A percentile compares a stretch with the other conserved stretches of the same genome.
phyloP scores from a whole-genome alignment of 495 filamentous ascomycete species.

The Aspergillus heteromorphus region DNA sequence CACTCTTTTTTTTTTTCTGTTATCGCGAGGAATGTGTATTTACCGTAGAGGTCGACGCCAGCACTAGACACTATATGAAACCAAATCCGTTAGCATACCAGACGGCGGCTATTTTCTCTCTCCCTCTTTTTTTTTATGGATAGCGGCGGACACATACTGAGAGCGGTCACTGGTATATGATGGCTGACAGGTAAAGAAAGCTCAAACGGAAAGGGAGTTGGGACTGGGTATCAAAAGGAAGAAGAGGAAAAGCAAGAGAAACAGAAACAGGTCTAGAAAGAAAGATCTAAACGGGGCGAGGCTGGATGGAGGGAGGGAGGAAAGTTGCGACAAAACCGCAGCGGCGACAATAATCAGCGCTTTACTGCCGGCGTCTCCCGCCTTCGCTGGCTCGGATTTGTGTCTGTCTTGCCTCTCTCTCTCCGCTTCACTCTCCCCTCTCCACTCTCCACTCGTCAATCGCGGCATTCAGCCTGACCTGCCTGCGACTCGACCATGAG shows the following conservation, averaged over 20 bases:
- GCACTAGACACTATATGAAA: constrained; percentile 29
- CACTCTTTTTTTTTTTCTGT: background rate
- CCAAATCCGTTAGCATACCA: background rate
- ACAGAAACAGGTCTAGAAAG: background rate
- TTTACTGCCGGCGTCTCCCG: no score
- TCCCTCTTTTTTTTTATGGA: background rate
- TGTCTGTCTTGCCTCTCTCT: background rate
- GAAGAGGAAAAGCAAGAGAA: background rate
- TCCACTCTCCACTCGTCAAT: background rate
- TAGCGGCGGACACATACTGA: background rate
- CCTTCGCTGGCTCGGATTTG: no score
- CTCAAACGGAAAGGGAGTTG: background rate
- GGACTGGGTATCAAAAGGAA: background rate
- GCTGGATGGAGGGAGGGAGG: background rate
- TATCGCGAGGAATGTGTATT: background rate
- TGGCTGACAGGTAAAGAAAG: background rate
- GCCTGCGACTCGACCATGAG: constrained; percentile 22
- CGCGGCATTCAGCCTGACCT: background rate
- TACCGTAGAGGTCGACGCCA: constrained; percentile 46
- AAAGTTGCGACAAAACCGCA: no score
- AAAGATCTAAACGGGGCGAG: background rate
- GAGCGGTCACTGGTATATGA: background rate
- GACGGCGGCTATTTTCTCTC: background rate
- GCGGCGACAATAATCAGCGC: no score
- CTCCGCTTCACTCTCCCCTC: background rate